Percentiles rank a stretch among this genome's conserved stretches.
Conservation (phyloP, 177 flowering plant genomes). For the Vitis hybrid region DNA sequence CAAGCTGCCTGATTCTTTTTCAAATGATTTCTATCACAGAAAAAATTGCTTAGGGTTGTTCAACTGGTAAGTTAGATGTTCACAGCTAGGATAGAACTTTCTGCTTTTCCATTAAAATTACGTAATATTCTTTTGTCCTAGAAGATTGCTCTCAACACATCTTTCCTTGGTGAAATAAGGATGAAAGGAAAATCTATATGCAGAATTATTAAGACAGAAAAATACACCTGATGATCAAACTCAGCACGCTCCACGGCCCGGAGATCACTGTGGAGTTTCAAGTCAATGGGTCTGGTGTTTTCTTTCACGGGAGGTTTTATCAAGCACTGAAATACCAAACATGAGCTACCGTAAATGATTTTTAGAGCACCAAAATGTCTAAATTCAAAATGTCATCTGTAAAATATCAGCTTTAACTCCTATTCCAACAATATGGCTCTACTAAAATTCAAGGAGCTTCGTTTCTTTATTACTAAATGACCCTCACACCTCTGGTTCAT, state of each 20-base stretch:
- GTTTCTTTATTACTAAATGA: background rate
- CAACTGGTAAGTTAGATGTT: too few relatives aligned
- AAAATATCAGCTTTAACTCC: too few relatives aligned
- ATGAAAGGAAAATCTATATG: background rate
- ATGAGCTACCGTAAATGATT: background rate
- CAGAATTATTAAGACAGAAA: background rate
- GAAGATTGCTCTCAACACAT: too few relatives aligned
- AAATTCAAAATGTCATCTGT: background rate
- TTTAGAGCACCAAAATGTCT: background rate
- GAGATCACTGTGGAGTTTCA: conserved; percentile 73
- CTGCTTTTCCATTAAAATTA: too few relatives aligned
- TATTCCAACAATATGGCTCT: too few relatives aligned
- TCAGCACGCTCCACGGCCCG: conserved; percentile 95
- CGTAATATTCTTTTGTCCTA: too few relatives aligned
- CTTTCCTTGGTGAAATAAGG: too few relatives aligned
- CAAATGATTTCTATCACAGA: too few relatives aligned
- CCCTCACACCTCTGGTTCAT: conserved; percentile 93
- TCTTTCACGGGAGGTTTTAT: conserved; percentile 88
- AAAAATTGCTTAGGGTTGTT: too few relatives aligned
- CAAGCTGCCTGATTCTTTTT: too few relatives aligned
- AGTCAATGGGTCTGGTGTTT: conserved; percentile 64
- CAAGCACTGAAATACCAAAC: conserved; percentile 45
- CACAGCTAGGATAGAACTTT: too few relatives aligned
- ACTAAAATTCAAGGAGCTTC: too few relatives aligned
- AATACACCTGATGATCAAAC: conserved; percentile 74